phyloP scores from a whole-genome alignment of 2,329 filamentous ascomycete genomes.

The Paecilomyces fulvus region DNA sequence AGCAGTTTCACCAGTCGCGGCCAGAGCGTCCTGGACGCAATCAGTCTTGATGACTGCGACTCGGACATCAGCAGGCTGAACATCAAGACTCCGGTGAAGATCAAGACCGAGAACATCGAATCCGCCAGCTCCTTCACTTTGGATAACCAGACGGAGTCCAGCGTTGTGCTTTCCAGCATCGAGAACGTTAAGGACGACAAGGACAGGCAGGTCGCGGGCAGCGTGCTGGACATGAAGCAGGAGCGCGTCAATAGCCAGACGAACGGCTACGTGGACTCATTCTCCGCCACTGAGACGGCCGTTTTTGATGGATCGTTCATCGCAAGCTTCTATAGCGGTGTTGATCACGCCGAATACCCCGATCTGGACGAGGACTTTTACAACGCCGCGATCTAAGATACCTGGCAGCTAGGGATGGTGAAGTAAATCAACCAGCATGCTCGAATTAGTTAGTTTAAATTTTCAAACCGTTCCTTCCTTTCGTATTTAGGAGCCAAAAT shows the following conservation, averaged over 20 bases:
- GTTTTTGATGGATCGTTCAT: neutral
- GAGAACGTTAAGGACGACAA: neutral
- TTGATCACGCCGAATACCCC: neutral
- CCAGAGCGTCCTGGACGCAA: neutral
- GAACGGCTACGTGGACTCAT: constrained; percentile 1
- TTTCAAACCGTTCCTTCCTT: too few species aligned
- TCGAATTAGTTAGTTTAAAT: too few species aligned
- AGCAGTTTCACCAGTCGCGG: neutral
- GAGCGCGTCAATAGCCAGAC: neutral
- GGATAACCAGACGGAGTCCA: neutral
- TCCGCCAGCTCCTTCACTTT: neutral
- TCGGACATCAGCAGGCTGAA: neutral
- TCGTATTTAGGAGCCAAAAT: too few species aligned
- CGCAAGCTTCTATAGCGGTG: neutral
- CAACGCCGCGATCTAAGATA: neutral
- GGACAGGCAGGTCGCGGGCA: constrained; percentile 63
- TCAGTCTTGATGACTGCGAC: neutral
- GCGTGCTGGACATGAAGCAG: neutral
- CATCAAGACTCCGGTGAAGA: neutral
- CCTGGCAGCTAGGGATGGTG: too few species aligned
- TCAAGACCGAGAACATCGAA: neutral
- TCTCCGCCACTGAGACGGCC: neutral
- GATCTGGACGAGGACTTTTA: neutral
- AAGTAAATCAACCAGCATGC: too few species aligned
- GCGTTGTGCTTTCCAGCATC: neutral